phyloP scores from a whole-genome alignment of 257 asterid genomes.

The Coffea canephora region DNA sequence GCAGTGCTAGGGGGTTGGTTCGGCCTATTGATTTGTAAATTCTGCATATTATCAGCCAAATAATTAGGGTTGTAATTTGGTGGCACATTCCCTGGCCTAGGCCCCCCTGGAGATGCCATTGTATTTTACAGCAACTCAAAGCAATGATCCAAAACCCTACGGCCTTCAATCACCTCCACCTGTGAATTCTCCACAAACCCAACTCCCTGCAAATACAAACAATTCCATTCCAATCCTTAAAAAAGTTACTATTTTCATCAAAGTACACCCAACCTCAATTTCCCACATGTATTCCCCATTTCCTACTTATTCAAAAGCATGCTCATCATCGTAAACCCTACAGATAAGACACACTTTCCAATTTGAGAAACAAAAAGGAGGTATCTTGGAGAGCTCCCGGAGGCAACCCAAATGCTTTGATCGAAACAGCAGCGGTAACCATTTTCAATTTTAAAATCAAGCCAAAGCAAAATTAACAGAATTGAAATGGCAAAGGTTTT shows the following conservation, averaged over 20 bases:
- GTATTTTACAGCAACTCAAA: constrained; percentile 22
- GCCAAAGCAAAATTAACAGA: neutral
- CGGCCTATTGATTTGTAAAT: constrained; percentile 64
- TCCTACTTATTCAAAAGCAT: neutral
- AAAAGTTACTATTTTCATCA: neutral
- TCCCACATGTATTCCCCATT: neutral
- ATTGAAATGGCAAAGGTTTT: neutral
- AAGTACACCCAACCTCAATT: neutral
- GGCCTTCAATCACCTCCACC: constrained; percentile 32
- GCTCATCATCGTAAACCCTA: neutral
- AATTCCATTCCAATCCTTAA: neutral
- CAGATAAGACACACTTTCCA: neutral
- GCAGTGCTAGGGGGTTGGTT: constrained; percentile 52
- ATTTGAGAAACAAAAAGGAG: neutral
- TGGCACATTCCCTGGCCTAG: constrained; percentile 82
- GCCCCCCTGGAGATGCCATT: constrained; percentile 93
- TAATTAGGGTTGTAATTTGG: constrained; percentile 74
- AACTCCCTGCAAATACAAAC: constrained; percentile 31
- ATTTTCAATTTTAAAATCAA: neutral
- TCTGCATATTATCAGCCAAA: constrained; percentile 77
- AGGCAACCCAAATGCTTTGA: neutral
- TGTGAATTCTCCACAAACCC: constrained; percentile 27
- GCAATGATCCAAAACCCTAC: constrained; percentile 16
- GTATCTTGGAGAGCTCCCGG: neutral
- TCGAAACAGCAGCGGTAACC: neutral